Conservation (phyloP, 2,329 filamentous ascomycete species). For the Ceratocystiopsis sp. region DNA sequence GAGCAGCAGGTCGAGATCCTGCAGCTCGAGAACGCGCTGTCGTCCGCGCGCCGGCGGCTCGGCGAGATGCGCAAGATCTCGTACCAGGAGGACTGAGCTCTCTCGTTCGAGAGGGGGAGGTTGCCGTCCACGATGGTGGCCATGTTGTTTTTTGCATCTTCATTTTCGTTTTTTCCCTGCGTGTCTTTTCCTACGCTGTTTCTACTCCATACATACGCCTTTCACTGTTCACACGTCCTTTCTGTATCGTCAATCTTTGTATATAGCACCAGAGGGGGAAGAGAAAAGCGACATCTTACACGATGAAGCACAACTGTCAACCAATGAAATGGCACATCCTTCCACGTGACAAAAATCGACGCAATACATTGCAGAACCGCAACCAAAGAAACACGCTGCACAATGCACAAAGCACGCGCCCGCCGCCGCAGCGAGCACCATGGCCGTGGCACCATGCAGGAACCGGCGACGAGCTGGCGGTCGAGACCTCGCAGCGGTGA, state of each 20-base stretch:
- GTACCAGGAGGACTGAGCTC: constrained; percentile 61
- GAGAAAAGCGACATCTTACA: not conserved
- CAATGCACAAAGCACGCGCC: no score
- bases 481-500: no score
- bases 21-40: constrained; percentile 77
- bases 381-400: no score
- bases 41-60: constrained; percentile 61
- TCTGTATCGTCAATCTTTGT: not conserved
- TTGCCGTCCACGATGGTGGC: no score
- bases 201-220: not conserved
- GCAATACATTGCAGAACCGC: no score
- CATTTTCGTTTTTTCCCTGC: no score
- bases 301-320: not conserved
- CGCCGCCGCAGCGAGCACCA: no score
- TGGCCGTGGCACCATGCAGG: no score
- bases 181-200: not conserved
- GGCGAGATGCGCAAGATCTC: constrained; percentile 98
- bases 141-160: not conserved
- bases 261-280: not conserved
- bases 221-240: not conserved
- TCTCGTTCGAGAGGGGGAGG: no score
- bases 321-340: no score
- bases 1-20: constrained; percentile 99
- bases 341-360: no score
- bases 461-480: no score